Percentiles rank a stretch among this genome's conserved stretches.
These are phyloP conservation scores for Pistacia atlantica DNA, from an alignment of 345 rosid genomes.

Conservation along the genomic window DNA sequence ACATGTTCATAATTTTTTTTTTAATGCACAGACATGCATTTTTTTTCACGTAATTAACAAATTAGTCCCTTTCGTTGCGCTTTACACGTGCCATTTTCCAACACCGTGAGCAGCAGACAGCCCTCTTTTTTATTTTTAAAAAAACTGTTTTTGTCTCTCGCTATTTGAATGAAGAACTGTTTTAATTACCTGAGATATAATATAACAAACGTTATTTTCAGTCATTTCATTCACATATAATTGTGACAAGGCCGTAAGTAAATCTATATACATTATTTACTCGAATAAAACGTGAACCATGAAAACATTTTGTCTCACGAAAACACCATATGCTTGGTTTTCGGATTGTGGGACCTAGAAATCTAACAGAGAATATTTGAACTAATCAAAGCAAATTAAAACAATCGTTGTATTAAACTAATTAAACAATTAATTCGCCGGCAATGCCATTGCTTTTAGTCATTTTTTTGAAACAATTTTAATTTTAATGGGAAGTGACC, in stretches of 20 bases:
- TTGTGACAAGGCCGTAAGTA: no score
- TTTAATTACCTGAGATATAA: no score
- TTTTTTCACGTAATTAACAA: no score
- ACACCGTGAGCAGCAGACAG: not conserved
- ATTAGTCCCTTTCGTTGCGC: not conserved
- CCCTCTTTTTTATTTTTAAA: no score
- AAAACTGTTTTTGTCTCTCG: no score
- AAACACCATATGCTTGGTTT: not conserved
- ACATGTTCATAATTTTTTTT: no score
- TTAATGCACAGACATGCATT: no score
- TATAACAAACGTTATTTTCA: not conserved
- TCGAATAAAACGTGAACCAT: no score
- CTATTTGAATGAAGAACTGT: no score
- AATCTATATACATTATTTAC: no score
- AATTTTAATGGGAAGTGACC: constrained; percentile 22
- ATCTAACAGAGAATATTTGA: constrained; percentile 1
- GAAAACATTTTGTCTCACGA: not conserved
- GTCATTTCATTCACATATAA: not conserved
- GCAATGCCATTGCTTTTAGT: constrained; percentile 2
- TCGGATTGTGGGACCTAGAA: not conserved
- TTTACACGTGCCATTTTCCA: not conserved
- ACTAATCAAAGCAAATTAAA: not conserved
- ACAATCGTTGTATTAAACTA: no score
- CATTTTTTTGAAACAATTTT: constrained; percentile 1
- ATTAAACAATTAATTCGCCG: no score